Evolutionary conservation across 805 yeast genomes (phyloP).

Genomic region (Suhomyces prunicola): DNA sequence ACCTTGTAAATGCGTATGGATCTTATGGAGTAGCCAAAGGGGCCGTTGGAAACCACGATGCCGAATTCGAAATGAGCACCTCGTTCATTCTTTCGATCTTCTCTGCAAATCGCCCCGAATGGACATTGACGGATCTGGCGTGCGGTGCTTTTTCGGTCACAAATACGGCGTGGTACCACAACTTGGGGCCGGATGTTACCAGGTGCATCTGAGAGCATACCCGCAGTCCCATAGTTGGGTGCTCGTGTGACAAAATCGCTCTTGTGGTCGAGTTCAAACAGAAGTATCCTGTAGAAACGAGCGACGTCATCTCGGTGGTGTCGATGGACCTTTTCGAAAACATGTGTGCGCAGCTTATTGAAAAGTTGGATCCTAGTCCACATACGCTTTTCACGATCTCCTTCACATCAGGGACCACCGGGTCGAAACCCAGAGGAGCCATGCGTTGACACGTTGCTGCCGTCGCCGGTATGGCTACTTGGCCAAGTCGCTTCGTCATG

Average conservation of each 20-base stretch:
- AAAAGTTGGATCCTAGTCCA: constrained; percentile 46
- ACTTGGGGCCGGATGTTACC: constrained; percentile 18
- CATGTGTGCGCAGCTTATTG: constrained; percentile 7
- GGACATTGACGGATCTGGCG: constrained; percentile 15
- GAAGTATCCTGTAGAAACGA: constrained; percentile 12
- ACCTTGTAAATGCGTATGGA: constrained; percentile 20
- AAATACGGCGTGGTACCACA: constrained; percentile 20
- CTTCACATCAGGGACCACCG: constrained; percentile 76
- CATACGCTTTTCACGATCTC: constrained; percentile 54
- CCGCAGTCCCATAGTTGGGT: constrained; percentile 15
- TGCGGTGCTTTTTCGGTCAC: constrained; percentile 16
- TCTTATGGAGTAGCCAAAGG: constrained; percentile 9
- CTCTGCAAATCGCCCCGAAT: constrained; percentile 18
- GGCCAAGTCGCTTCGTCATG: neutral
- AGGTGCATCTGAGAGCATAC: constrained; percentile 18
- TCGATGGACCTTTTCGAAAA: constrained; percentile 25
- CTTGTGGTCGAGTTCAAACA: constrained; percentile 12
- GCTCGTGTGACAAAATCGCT: constrained; percentile 16
- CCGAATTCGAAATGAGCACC: constrained; percentile 5
- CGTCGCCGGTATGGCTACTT: constrained; percentile 40
- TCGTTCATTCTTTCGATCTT: constrained; percentile 20
- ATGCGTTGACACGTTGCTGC: constrained; percentile 50
- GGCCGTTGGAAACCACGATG: constrained; percentile 3
- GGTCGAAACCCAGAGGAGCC: constrained; percentile 67
- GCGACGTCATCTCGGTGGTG: constrained; percentile 19